Conservation (phyloP, 495 filamentous ascomycete species). For the Parathielavia appendiculata region DNA sequence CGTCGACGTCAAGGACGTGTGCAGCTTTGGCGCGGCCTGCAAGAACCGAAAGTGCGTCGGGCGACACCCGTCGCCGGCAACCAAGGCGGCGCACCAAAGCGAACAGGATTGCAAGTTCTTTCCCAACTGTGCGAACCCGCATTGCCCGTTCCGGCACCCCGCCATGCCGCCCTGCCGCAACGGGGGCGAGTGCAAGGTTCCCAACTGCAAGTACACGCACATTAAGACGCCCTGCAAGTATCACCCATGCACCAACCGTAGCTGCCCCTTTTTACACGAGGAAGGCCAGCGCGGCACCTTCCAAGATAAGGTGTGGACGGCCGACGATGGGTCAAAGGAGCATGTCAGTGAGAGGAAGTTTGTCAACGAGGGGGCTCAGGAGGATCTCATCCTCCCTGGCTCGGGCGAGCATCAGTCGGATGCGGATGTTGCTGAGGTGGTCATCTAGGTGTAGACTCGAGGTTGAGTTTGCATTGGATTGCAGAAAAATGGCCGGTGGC, state of each 20-base stretch:
- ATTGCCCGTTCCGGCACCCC: conserved; percentile 85
- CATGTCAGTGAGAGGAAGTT: conserved; percentile 93
- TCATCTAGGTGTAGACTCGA: conserved; percentile 19
- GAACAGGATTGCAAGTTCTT: conserved; percentile 91
- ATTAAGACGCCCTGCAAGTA: conserved; percentile 77
- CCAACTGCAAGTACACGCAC: conserved; percentile 89
- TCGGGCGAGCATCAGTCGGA: conserved; percentile 28
- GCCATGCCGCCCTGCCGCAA: conserved; percentile 77
- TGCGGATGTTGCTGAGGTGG: conserved; percentile 22
- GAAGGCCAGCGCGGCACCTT: conserved; percentile 82
- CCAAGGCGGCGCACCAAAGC: conserved; percentile 66
- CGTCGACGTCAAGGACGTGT: conserved; percentile 74
- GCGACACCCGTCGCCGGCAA: conserved; percentile 86
- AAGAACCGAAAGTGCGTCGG: conserved; percentile 91
- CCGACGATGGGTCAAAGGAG: conserved; percentile 49
- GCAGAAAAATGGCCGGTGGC: neutral
- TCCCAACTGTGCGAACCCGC: conserved; percentile 83
- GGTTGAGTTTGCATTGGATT: conserved; percentile 4
- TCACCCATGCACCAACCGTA: conserved; percentile 80
- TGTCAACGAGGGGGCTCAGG: conserved; percentile 59
- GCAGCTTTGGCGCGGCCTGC: conserved; percentile 83
- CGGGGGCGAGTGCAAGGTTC: conserved; percentile 79
- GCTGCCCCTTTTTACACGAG: conserved; percentile 82
- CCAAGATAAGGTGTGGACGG: conserved; percentile 86
- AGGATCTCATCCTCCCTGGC: conserved; percentile 76